A percentile compares a stretch with the other conserved stretches of the same genome.
phyloP scores from a whole-genome alignment of 2,329 filamentous ascomycete genomes.

The Hypoxylon sp. region DNA sequence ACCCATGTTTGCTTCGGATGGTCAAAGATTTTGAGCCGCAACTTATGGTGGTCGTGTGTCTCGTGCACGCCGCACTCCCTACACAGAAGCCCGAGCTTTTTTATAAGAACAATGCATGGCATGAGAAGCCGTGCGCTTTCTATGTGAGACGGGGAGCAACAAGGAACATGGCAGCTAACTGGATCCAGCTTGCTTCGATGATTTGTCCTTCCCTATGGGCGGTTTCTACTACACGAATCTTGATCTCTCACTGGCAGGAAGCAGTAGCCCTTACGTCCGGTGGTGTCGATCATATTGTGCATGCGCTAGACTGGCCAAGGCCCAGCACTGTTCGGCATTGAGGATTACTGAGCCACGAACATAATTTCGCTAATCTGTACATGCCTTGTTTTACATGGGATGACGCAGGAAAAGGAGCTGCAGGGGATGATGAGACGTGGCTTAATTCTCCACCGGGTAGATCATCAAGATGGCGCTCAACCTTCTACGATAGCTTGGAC shows the following conservation, averaged over 20 bases:
- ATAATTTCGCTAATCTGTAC: constrained; percentile 43
- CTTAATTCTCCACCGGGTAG: constrained; percentile 36
- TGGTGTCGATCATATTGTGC: constrained; percentile 36
- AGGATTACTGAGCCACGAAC: constrained; percentile 36
- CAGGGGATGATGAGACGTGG: constrained; percentile 42
- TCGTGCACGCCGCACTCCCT: neutral
- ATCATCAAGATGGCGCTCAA: constrained; percentile 30
- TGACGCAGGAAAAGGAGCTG: constrained; percentile 32
- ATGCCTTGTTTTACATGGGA: constrained; percentile 37
- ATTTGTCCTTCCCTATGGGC: constrained; percentile 17
- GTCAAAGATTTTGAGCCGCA: constrained; percentile 35
- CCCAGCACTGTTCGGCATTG: constrained; percentile 34
- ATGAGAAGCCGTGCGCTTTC: constrained; percentile 9
- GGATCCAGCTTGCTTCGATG: constrained; percentile 17
- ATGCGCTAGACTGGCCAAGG: constrained; percentile 21
- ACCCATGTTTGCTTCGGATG: constrained; percentile 31
- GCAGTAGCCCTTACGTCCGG: constrained; percentile 39
- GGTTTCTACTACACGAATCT: constrained; percentile 30
- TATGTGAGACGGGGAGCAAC: constrained; percentile 22
- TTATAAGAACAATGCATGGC: constrained; percentile 15
- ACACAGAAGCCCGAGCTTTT: constrained; percentile 4
- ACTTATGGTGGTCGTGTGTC: constrained; percentile 20
- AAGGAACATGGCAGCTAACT: constrained; percentile 21
- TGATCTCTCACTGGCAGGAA: constrained; percentile 32
- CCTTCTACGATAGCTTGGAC: constrained; percentile 21